Percentiles rank a stretch among this genome's conserved stretches.
Evolutionary conservation across 306 rosid species (phyloP).

Genomic region (Cotoneaster glaucophyllus): DNA sequence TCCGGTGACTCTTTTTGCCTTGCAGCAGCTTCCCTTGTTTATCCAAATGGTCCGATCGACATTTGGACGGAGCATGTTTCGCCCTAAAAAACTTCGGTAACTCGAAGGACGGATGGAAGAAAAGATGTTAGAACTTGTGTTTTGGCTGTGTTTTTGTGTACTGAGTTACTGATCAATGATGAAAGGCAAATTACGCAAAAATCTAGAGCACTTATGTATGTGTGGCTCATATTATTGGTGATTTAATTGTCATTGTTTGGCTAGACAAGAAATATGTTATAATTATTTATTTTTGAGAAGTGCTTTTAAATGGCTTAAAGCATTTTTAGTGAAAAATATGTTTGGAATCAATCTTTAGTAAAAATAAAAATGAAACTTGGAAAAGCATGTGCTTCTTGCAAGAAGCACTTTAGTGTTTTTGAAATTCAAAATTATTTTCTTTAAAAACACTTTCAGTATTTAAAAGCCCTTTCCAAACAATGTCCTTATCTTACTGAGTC

Average conservation of each 20-base stretch:
- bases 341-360: too few relatives aligned
- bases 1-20: background rate
- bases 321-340: too few relatives aligned
- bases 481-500: too few relatives aligned
- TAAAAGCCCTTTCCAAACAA: too few relatives aligned
- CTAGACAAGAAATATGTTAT: too few relatives aligned
- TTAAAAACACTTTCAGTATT: too few relatives aligned
- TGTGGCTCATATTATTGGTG: background rate
- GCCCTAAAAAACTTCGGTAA: background rate
- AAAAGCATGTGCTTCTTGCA: too few relatives aligned
- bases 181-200: background rate
- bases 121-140: background rate
- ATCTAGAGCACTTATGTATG: background rate
- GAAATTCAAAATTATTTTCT: too few relatives aligned
- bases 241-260: background rate
- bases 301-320: too few relatives aligned
- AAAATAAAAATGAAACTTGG: too few relatives aligned
- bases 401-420: too few relatives aligned
- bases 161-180: background rate
- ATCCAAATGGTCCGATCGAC: constrained; percentile 7
- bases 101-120: background rate
- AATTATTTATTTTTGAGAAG: too few relatives aligned
- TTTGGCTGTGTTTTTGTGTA: background rate
- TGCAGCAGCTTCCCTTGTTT: constrained; percentile 4
- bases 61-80: background rate